Conservation (phyloP, 345 rosid genomes). For the Acer negundo region DNA sequence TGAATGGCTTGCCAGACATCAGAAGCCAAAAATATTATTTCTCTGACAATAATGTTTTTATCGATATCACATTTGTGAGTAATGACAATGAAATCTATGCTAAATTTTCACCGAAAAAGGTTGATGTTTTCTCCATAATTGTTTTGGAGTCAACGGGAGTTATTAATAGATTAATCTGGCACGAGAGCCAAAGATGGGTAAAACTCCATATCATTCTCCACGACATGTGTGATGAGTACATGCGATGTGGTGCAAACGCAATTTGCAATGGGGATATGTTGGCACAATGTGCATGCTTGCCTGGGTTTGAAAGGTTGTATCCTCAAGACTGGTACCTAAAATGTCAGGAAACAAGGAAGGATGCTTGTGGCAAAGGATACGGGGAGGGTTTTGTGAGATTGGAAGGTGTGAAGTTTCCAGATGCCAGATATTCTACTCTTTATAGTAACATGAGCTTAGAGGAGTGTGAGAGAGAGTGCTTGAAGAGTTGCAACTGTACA, state of each 20-base stretch:
- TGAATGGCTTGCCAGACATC: neutral
- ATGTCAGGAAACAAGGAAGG: neutral
- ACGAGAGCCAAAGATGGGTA: neutral
- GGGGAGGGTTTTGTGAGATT: conserved; percentile 6
- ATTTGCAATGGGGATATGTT: conserved; percentile 4
- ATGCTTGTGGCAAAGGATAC: neutral
- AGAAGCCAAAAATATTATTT: neutral
- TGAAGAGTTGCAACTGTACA: conserved; percentile 2
- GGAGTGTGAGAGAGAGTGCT: conserved; percentile 15
- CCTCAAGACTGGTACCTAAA: neutral
- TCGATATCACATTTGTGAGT: neutral
- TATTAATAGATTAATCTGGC: neutral
- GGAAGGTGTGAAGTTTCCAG: neutral
- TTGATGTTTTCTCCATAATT: neutral
- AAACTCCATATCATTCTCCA: neutral
- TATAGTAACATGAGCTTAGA: neutral
- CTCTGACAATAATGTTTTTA: neutral
- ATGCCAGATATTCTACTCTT: neutral
- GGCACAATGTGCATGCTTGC: conserved; percentile 16
- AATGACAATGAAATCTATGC: neutral
- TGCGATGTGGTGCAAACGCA: conserved; percentile 16
- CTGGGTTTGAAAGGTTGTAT: conserved; percentile 4
- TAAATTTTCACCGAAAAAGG: neutral
- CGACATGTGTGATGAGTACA: conserved; percentile 30
- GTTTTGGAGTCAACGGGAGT: conserved; percentile 4